A percentile compares a stretch with the other conserved stretches of the same genome.
These are phyloP conservation scores for Austroboletus eburneus DNA, from an alignment of 768 basidiomycete genomes.

Conservation along the genomic window DNA sequence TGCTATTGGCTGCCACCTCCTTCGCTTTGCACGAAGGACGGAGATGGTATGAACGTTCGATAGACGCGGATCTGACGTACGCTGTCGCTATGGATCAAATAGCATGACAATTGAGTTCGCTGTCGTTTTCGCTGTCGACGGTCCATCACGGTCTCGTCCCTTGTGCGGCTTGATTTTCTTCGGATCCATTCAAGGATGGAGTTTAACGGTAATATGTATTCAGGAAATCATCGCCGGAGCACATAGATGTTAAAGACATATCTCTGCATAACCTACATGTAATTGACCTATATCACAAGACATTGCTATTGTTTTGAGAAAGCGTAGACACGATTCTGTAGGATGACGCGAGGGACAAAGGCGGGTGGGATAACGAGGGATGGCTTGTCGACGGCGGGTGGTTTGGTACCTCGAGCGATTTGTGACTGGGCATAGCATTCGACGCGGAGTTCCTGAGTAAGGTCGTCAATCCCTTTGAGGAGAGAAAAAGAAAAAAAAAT, in stretches of 20 bases:
- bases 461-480: not conserved
- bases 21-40: slow-evolving; percentile 74
- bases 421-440: slow-evolving; percentile 31
- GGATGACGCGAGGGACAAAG: slow-evolving; percentile 18
- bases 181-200: not conserved
- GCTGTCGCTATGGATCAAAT: slow-evolving; percentile 53
- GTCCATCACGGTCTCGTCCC: no score
- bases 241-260: not conserved
- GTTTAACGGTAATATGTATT: not conserved
- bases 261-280: slow-evolving; percentile 4
- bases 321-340: not conserved
- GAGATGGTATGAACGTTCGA: slow-evolving; percentile 68
- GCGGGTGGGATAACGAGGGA: slow-evolving; percentile 28
- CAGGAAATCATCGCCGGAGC: not conserved
- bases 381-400: slow-evolving; percentile 13
- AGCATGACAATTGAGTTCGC: slow-evolving; percentile 34
- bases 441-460: slow-evolving; percentile 22
- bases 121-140: not conserved
- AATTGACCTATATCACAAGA: not conserved
- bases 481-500: not conserved
- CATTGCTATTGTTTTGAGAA: not conserved
- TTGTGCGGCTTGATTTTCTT: no score
- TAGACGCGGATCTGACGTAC: slow-evolving; percentile 52
- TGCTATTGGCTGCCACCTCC: slow-evolving; percentile 63
- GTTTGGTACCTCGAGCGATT: slow-evolving; percentile 21